These are phyloP conservation scores for Alternaria triticina DNA, from an alignment of 2,329 filamentous ascomycete genomes.

Conservation along the genomic window DNA sequence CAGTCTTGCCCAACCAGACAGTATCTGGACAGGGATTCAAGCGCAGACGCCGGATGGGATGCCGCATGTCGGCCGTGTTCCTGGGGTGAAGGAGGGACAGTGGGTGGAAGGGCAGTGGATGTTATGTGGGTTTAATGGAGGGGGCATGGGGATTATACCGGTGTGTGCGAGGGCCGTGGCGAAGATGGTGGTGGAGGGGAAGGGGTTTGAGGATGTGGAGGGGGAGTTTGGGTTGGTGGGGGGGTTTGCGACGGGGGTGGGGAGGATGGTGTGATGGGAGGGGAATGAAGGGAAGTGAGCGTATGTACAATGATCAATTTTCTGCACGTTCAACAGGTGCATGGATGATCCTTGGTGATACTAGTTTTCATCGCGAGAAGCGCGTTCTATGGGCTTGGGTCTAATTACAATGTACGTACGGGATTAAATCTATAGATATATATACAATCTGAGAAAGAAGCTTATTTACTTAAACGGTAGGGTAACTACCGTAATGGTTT, in stretches of 20 bases:
- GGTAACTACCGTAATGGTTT: neutral
- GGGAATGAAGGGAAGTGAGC: no score
- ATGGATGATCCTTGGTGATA: neutral
- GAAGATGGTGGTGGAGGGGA: neutral
- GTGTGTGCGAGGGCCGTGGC: neutral
- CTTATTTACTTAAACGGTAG: neutral
- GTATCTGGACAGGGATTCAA: neutral
- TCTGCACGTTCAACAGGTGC: neutral
- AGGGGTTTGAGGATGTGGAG: neutral
- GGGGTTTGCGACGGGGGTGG: neutral
- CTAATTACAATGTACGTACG: neutral
- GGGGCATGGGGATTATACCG: neutral
- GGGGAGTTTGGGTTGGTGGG: neutral
- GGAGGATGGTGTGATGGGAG: no score
- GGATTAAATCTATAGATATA: neutral
- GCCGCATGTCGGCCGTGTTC: neutral
- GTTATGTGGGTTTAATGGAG: neutral
- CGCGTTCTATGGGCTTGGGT: neutral
- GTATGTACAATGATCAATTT: no score
- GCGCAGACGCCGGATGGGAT: neutral
- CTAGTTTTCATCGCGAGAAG: neutral
- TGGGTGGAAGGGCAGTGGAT: neutral
- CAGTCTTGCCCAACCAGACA: neutral
- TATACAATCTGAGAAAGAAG: neutral
- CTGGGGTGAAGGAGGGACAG: rapidly evolving